Percentiles rank a stretch among this genome's conserved stretches.
Conservation (phyloP, 768 basidiomycete genomes). For the Peribolospora baueri region DNA sequence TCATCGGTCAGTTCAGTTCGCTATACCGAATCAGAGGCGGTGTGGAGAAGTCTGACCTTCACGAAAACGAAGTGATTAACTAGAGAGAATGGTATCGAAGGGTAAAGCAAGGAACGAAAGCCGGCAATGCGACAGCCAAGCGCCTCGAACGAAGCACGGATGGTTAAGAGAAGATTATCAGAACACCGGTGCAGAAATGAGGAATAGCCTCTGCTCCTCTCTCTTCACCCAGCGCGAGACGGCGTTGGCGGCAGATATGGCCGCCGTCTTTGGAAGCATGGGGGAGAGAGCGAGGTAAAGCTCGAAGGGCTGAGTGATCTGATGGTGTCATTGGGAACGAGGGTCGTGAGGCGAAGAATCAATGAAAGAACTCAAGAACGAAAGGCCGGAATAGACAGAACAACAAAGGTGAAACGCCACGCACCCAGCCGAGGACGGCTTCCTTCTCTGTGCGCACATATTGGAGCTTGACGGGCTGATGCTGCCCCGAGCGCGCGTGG, state of each 20-base stretch:
- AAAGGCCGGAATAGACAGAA: background rate
- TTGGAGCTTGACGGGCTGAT: slow-evolving; percentile 46
- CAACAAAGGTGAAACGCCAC: slow-evolving; percentile 15
- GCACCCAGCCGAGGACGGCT: slow-evolving; percentile 81
- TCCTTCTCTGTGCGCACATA: slow-evolving; percentile 67
- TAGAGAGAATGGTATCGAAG: too few relatives aligned
- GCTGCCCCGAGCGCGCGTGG: slow-evolving; percentile 47
- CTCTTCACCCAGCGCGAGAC: slow-evolving; percentile 77
- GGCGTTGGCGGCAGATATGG: slow-evolving; percentile 65
- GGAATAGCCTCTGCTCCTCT: slow-evolving; percentile 56
- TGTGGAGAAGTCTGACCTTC: too few relatives aligned
- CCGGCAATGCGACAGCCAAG: too few relatives aligned
- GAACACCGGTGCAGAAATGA: slow-evolving; percentile 76
- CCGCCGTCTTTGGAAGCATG: slow-evolving; percentile 61
- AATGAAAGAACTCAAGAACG: background rate
- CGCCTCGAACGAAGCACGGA: too few relatives aligned
- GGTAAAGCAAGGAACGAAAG: too few relatives aligned
- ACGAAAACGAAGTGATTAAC: too few relatives aligned
- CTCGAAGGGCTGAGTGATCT: slow-evolving; percentile 90
- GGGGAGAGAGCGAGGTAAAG: slow-evolving; percentile 65
- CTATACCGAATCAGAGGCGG: too few relatives aligned
- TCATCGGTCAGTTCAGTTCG: too few relatives aligned
- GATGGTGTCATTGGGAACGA: background rate
- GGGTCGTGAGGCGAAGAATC: background rate
- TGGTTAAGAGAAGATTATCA: slow-evolving; percentile 15